Conservation (phyloP, 495 filamentous ascomycete species). For the Penicillium fimorum region DNA sequence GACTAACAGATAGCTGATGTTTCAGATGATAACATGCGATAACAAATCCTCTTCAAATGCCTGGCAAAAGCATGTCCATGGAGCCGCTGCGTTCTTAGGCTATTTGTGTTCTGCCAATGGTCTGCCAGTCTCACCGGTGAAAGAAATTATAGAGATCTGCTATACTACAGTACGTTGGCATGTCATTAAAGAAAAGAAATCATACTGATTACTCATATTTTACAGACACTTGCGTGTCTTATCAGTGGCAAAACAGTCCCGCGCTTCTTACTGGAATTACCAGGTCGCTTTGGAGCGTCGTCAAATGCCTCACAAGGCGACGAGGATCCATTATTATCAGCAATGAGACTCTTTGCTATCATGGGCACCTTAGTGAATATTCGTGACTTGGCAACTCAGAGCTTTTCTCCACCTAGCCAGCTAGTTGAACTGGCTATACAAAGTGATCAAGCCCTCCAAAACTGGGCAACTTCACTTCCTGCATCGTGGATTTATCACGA, state of each 20-base stretch:
- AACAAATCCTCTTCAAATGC: background rate
- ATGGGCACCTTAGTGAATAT: background rate
- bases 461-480: background rate
- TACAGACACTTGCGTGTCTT: background rate
- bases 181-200: background rate
- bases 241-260: background rate
- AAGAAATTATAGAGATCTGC: background rate
- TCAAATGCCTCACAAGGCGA: background rate
- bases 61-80: conserved; percentile 3
- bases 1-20: background rate
- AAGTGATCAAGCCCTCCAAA: background rate
- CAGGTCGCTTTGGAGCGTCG: background rate
- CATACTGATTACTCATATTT: background rate
- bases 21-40: conserved; percentile 2
- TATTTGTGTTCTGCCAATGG: background rate
- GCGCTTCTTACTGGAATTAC: background rate
- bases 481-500: background rate
- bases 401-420: background rate
- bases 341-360: background rate
- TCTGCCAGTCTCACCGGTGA: background rate
- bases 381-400: background rate
- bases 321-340: background rate
- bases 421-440: background rate
- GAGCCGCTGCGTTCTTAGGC: background rate
- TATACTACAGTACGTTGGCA: background rate